These are phyloP conservation scores for Colletotrichum magnum DNA, from an alignment of 2,329 filamentous ascomycete species.

Conservation along the genomic window DNA sequence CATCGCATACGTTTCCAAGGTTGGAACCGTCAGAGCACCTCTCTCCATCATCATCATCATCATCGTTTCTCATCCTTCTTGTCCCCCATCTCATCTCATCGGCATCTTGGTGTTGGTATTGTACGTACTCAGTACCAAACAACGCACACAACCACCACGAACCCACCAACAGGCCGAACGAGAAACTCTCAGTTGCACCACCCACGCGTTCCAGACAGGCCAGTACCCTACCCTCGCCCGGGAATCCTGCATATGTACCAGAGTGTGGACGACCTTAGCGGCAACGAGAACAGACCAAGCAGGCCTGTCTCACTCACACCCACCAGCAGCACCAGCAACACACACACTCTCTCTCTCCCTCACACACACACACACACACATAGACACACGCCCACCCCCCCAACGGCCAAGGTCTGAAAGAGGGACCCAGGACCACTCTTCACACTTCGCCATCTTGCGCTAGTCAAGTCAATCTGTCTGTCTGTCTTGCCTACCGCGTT, in stretches of 20 bases:
- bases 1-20: slow-evolving; percentile 1
- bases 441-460: slow-evolving; percentile 32
- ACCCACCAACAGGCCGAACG: slow-evolving; percentile 1
- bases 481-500: neutral
- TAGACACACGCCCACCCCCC: slow-evolving; percentile 8
- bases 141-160: neutral
- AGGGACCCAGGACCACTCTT: slow-evolving; percentile 32
- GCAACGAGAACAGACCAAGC: slow-evolving; percentile 29
- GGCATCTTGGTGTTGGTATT: neutral
- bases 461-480: slow-evolving; percentile 39
- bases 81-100: slow-evolving; percentile 1
- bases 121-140: neutral
- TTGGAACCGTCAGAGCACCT: neutral
- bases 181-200: slow-evolving; percentile 20
- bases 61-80: too few relatives aligned
- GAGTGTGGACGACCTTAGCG: slow-evolving; percentile 22
- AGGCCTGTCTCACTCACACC: slow-evolving; percentile 21
- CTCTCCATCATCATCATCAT: too few relatives aligned
- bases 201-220: slow-evolving; percentile 24
- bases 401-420: slow-evolving; percentile 30
- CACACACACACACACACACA: slow-evolving; percentile 1
- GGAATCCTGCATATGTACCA: slow-evolving; percentile 35
- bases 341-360: neutral
- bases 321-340: slow-evolving; percentile 12
- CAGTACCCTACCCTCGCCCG: slow-evolving; percentile 13